Evolutionary conservation across 495 filamentous ascomycete genomes (phyloP), one percentile per base, ranked within the genome.

Genomic region (Podospora fimiseda): DNA sequence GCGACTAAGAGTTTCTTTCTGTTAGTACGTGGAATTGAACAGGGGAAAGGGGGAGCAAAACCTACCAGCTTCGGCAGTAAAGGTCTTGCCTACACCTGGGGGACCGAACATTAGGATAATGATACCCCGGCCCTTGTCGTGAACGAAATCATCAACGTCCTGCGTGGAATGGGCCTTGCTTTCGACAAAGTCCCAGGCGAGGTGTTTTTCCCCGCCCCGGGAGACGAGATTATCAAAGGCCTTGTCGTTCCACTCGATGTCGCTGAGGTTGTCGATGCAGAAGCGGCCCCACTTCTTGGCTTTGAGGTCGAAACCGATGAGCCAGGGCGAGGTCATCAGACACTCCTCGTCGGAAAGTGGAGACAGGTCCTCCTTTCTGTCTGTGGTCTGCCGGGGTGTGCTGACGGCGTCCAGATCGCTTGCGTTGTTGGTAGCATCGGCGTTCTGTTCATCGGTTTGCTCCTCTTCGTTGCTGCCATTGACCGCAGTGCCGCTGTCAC

Each of bases 21-120:
- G 13, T n/a, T 33, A 22, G 2, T 4, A 30, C 1, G 2, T 1
- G 36, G 1, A 0, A 23, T 22, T 0, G 8, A n/a, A 6, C 9
- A 18, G 19, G 11, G n/a, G 1, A 16, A 18, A 3, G 6, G 8
- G 19, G 3, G 18, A 19, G 39, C 13, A 22, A 45, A 23, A 19
- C 47, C 33, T 51, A 55, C 51, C 60, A 13, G 59, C 60, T 50
- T 76, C 72, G 2, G 79, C 80, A 0, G 80, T 84, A 1, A 74
- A 60, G 1, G 81, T 83, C 58, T 85, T 83, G 2, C 80, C 80
- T 1, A 75, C 70, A 0, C 80, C 80, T 0, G 81, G 79, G 0
- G 62, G 63, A 0, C 81, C 81, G 44, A 74, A 74, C 3, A 83
- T 69, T 3, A 83, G 67, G 14, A 75, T 70, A n/a, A 76, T 72